These are phyloP conservation scores for Cladophialophora bantiana DNA, from an alignment of 2,329 filamentous ascomycete species.

Conservation along the genomic window DNA sequence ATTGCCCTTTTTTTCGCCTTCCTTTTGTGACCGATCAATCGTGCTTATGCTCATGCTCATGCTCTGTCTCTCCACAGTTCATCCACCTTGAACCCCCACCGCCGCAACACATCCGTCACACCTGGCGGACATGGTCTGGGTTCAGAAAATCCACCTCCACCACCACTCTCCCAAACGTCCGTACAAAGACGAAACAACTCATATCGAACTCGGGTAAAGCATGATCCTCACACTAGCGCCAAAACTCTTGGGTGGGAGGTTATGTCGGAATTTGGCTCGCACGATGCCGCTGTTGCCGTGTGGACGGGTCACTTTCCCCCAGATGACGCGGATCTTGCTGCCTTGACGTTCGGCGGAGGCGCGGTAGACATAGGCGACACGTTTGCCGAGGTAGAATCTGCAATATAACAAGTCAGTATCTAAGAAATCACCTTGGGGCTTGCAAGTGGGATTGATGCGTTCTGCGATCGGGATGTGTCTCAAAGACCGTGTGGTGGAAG, in stretches of 20 bases:
- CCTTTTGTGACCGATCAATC: not conserved
- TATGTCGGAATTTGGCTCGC: slow-evolving; percentile 94
- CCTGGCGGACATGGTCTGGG: not conserved
- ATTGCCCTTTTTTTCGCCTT: not conserved
- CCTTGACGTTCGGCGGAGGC: slow-evolving; percentile 93
- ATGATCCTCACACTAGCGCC: slow-evolving; percentile 95
- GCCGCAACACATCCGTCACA: not conserved
- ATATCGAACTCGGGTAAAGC: slow-evolving; percentile 98
- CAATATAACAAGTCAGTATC: slow-evolving; percentile 25
- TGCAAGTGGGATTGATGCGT: not conserved
- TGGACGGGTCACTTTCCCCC: slow-evolving; percentile 96
- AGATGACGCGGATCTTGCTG: slow-evolving; percentile 98
- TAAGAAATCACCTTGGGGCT: not conserved
- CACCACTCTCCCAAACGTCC: not conserved
- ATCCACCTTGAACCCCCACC: not conserved
- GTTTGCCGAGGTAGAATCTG: slow-evolving; percentile 97
- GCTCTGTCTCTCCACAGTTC: not conserved
- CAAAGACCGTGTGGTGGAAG: not conserved
- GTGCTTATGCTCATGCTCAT: not conserved
- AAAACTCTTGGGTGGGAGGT: slow-evolving; percentile 96
- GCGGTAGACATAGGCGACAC: slow-evolving; percentile 98
- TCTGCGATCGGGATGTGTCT: not conserved
- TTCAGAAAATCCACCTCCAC: not conserved
- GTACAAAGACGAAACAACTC: slow-evolving; percentile 22
- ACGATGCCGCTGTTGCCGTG: slow-evolving; percentile 99